phyloP scores from a whole-genome alignment of 306 rosid species.

The Dicorynia guianensis region DNA sequence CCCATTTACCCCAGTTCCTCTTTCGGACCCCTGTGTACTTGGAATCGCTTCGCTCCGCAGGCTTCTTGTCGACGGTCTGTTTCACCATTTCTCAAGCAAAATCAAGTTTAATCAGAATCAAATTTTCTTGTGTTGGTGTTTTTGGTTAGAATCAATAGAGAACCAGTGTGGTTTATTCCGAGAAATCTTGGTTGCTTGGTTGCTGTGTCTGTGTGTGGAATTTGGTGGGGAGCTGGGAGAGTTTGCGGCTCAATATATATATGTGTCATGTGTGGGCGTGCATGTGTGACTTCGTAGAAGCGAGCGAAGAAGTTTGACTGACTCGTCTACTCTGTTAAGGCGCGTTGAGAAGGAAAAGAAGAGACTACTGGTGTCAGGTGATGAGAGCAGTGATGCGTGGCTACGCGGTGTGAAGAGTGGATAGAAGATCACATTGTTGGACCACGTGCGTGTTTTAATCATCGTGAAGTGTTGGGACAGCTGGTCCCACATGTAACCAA shows the following conservation, averaged over 20 bases:
- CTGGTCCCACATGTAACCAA: too few relatives aligned
- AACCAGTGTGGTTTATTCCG: background rate
- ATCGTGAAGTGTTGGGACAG: conserved; percentile 24
- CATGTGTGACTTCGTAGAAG: background rate
- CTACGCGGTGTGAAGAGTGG: conserved; percentile 36
- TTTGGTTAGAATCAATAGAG: too few relatives aligned
- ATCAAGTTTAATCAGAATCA: too few relatives aligned
- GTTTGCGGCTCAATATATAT: conserved; percentile 50
- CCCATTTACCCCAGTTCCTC: conserved; percentile 93
- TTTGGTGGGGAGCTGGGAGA: background rate
- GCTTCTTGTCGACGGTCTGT: conserved; percentile 33
- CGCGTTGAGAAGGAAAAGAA: conserved; percentile 45
- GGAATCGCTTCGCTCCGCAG: conserved; percentile 38
- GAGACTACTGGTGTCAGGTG: conserved; percentile 28
- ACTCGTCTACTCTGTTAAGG: conserved; percentile 44
- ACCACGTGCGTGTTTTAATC: conserved; percentile 46
- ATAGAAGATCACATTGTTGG: background rate
- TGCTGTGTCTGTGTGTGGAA: background rate
- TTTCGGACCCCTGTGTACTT: conserved; percentile 73
- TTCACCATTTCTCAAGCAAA: conserved; percentile 43
- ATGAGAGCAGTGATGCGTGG: too few relatives aligned
- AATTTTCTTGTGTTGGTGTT: too few relatives aligned
- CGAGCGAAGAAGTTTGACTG: conserved; percentile 39
- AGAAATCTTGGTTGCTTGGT: background rate
- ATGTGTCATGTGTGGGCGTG: background rate